phyloP scores from a whole-genome alignment of 176 grass and related monocot species.

The Aegilops sharonensis region DNA sequence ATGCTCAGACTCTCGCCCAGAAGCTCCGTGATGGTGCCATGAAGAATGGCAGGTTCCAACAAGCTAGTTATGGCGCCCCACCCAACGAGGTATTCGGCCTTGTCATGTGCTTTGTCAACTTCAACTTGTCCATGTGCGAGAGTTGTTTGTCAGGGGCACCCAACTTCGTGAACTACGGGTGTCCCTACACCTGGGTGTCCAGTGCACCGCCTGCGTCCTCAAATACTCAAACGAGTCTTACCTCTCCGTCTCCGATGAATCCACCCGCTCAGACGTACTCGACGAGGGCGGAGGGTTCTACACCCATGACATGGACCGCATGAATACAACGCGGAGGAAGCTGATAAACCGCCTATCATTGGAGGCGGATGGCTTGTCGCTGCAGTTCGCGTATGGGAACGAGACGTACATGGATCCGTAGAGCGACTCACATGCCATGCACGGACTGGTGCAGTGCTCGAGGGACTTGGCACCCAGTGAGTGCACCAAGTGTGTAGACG shows the following conservation, averaged over 20 bases:
- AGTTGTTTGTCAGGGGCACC: background rate
- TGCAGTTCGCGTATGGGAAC: too few species aligned
- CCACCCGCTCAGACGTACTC: too few species aligned
- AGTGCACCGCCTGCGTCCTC: too few species aligned
- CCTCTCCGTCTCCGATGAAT: too few species aligned
- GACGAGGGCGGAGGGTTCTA: too few species aligned
- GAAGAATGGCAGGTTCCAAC: background rate
- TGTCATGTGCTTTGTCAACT: background rate
- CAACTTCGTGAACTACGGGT: background rate
- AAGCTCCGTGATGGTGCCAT: background rate
- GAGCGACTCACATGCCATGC: background rate
- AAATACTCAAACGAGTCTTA: too few species aligned
- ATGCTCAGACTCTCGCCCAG: background rate
- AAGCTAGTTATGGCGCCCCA: background rate
- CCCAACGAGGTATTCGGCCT: background rate
- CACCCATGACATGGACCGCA: too few species aligned
- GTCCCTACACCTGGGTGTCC: background rate
- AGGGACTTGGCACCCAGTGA: background rate
- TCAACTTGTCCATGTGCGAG: background rate
- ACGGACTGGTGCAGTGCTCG: background rate
- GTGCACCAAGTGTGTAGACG: background rate
- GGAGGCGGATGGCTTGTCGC: too few species aligned
- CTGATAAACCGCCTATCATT: too few species aligned
- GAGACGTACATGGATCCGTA: too few species aligned
- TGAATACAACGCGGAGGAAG: too few species aligned